These are phyloP conservation scores for Prunus campanulata DNA, from an alignment of 306 rosid genomes.

Conservation along the genomic window DNA sequence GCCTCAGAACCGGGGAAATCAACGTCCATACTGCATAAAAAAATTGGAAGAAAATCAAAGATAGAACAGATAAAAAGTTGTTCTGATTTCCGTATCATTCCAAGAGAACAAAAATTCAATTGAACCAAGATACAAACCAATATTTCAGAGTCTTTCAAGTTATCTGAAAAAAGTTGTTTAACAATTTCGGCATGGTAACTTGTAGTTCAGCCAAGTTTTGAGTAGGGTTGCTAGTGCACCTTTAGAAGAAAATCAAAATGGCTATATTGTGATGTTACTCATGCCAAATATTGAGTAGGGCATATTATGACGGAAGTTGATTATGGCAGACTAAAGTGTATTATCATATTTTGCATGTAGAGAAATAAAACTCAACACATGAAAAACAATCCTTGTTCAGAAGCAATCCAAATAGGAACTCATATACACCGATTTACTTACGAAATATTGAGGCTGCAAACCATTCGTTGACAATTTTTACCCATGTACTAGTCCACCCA, in stretches of 20 bases:
- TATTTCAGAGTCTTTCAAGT: not conserved
- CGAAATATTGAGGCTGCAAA: slow-evolving; percentile 83
- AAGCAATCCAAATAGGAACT: not conserved
- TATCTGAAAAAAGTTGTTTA: not conserved
- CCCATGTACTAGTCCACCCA: slow-evolving; percentile 94
- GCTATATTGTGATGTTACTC: no score
- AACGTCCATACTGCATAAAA: slow-evolving; percentile 70
- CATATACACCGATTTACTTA: slow-evolving; percentile 32
- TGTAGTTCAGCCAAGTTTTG: no score
- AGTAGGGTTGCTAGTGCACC: no score
- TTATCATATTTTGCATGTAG: not conserved
- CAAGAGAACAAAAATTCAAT: no score
- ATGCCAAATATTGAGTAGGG: no score
- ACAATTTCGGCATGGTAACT: no score
- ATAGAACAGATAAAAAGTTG: not conserved
- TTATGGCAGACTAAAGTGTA: no score
- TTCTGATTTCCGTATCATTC: no score
- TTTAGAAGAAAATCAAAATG: no score
- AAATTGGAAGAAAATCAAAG: not conserved
- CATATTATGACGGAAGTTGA: no score
- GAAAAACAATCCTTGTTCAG: no score
- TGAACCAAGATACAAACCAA: no score
- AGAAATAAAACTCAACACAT: not conserved
- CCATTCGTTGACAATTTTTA: slow-evolving; percentile 77
- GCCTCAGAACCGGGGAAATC: slow-evolving; percentile 63